These are phyloP conservation scores for Xylaria palmicola DNA, from an alignment of 495 filamentous ascomycete species.

Conservation along the genomic window DNA sequence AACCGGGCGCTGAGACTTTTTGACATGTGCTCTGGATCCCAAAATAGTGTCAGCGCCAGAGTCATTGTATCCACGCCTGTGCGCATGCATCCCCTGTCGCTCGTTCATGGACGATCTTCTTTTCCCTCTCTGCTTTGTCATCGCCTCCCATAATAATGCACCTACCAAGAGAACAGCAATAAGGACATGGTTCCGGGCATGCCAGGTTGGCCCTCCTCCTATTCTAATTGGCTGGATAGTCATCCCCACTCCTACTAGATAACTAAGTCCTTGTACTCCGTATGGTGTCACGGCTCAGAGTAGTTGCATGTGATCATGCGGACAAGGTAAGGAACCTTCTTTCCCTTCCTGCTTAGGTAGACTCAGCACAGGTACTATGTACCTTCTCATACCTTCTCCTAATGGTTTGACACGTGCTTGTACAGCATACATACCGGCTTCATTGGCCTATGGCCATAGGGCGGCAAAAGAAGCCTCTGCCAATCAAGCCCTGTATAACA, in stretches of 20 bases:
- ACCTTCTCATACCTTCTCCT: background rate
- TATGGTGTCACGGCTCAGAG: slow-evolving; percentile 1
- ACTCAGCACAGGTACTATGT: background rate
- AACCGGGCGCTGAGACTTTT: slow-evolving; percentile 7
- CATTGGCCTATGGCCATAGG: background rate
- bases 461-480: background rate
- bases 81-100: background rate
- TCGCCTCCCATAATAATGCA: too few species aligned
- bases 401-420: slow-evolving; percentile 9
- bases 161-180: background rate
- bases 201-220: background rate
- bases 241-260: too few species aligned
- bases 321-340: too few species aligned
- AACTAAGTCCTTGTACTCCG: too few species aligned
- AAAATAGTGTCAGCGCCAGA: background rate
- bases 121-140: background rate
- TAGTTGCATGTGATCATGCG: slow-evolving; percentile 13
- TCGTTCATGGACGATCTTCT: background rate
- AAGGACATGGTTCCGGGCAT: background rate
- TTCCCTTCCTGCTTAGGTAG: background rate
- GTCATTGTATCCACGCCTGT: background rate
- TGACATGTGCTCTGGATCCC: slow-evolving; percentile 7
- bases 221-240: background rate
- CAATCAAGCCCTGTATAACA: background rate
- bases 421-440: slow-evolving; percentile 1